Conservation (phyloP, 2,329 filamentous ascomycete genomes). For the Aspergillus sp. region DNA sequence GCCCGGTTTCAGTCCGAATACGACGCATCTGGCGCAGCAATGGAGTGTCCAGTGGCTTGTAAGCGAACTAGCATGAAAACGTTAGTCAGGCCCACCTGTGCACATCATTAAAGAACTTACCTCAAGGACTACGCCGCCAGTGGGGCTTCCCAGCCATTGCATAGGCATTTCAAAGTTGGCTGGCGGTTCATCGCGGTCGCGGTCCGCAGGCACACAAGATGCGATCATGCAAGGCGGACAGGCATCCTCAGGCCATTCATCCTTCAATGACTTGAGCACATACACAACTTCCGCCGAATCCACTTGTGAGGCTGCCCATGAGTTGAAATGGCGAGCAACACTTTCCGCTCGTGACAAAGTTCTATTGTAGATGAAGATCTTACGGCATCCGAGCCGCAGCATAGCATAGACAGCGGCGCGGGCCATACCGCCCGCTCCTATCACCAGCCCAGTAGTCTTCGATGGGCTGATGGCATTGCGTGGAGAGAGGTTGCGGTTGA, state of each 20-base stretch:
- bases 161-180: slow-evolving; percentile 70
- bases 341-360: slow-evolving; percentile 67
- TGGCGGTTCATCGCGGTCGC: slow-evolving; percentile 63
- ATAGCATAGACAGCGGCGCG: slow-evolving; percentile 76
- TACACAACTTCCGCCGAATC: slow-evolving; percentile 39
- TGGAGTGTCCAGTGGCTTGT: slow-evolving; percentile 72
- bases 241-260: slow-evolving; percentile 65
- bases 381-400: slow-evolving; percentile 73
- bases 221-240: slow-evolving; percentile 71
- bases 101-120: slow-evolving; percentile 36
- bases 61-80: slow-evolving; percentile 50
- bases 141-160: slow-evolving; percentile 70
- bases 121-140: slow-evolving; percentile 75
- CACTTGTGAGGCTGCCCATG: slow-evolving; percentile 45
- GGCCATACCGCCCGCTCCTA: slow-evolving; percentile 72
- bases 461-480: slow-evolving; percentile 55
- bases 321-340: slow-evolving; percentile 70
- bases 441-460: slow-evolving; percentile 55
- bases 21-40: slow-evolving; percentile 67
- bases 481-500: slow-evolving; percentile 45
- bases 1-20: slow-evolving; percentile 56
- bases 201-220: slow-evolving; percentile 73
- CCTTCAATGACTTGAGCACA: slow-evolving; percentile 60
- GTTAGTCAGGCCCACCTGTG: slow-evolving; percentile 11
- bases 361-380: slow-evolving; percentile 74